A percentile compares a stretch with the other conserved stretches of the same genome.
Evolutionary conservation across 2,329 filamentous ascomycete genomes (phyloP).

Genomic region (Clonostachys rosea): DNA sequence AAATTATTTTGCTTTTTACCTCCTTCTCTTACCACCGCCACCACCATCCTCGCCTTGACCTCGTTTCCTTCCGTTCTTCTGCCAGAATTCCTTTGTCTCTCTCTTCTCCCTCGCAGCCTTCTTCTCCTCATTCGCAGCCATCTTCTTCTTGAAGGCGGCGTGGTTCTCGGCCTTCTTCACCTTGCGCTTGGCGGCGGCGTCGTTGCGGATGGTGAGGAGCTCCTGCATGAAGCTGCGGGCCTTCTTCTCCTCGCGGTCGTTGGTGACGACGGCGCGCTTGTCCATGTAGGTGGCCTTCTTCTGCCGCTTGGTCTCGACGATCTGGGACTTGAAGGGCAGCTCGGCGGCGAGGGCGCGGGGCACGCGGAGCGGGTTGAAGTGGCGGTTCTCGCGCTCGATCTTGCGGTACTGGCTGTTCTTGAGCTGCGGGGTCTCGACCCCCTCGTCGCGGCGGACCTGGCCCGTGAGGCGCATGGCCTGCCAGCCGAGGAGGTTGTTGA

Average conservation of each 20-base stretch:
- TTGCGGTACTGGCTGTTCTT: slow-evolving; percentile 82
- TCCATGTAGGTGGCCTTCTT: slow-evolving; percentile 84
- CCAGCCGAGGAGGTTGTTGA: slow-evolving; percentile 92
- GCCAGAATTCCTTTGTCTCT: slow-evolving; percentile 91
- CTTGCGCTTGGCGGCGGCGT: slow-evolving; percentile 78
- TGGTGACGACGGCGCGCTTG: slow-evolving; percentile 87
- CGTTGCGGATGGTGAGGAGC: slow-evolving; percentile 83
- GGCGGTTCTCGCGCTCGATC: slow-evolving; percentile 60
- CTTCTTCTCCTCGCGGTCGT: slow-evolving; percentile 81
- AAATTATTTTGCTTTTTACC: slow-evolving; percentile 7
- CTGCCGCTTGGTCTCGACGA: slow-evolving; percentile 75
- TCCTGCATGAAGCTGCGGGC: slow-evolving; percentile 89
- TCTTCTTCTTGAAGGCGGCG: slow-evolving; percentile 74
- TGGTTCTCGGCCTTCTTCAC: slow-evolving; percentile 87
- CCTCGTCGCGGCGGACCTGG: slow-evolving; percentile 75
- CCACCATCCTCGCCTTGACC: slow-evolving; percentile 34
- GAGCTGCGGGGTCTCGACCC: slow-evolving; percentile 70
- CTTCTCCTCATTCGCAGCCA: slow-evolving; percentile 80
- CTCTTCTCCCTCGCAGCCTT: slow-evolving; percentile 81
- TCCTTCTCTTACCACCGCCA: slow-evolving; percentile 24
- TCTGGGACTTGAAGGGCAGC: slow-evolving; percentile 90
- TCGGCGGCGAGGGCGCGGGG: slow-evolving; percentile 75
- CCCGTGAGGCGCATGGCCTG: slow-evolving; percentile 91
- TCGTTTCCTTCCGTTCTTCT: slow-evolving; percentile 75
- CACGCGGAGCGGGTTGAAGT: slow-evolving; percentile 78